Base-by-base conservation (phyloP, 1,284 basidiomycete species). In the Leccinum brunneo-olivaceum region DNA sequence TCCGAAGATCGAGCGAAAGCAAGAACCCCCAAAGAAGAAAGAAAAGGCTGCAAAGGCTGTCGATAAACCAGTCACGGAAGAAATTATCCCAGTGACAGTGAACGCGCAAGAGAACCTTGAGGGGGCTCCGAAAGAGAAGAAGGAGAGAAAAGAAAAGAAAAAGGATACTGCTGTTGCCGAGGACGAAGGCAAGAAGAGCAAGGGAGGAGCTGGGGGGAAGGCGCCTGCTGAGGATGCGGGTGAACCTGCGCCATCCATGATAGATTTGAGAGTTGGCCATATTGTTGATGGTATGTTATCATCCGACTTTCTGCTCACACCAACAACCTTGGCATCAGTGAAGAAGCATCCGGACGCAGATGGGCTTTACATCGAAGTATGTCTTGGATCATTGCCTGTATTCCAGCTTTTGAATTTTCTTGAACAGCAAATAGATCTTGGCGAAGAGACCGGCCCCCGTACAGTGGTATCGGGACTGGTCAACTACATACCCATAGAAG, bases 391-490 rank as follows among this genome's bases (percentile, higher is more conserved):
- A 29, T 5, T 10, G 34, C 6, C 23, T 27, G 20, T 33, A 23
- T 29, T 21, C 7, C 4, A 14, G 16, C 29, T 20, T 18, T 35
- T 18, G 18, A 41, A 30, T 39, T 11, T 12, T 18, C 16, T 39
- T 46, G 32, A 50, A 36, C 54, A 91, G 85, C 81, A 92, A 86
- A 94, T 97, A 52, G 92, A 98, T 65, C 71, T 97, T 44, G 94
- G 92, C 44, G 91, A 95, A 64, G 91, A 92, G 62, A 83, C 82
- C 1, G 93, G 91, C 28, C 93, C 93, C 19, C 74, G 93, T 44
- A 96, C 91, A 1, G 90, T 98, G 15, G 90, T 96, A 39, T 96
- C 92, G 24, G 94, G 94, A 34, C 77, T 97, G 24, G 93, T 97
- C 49, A 81, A 96, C 63, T 93, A 95, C 64, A 89, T 96, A 62